Percentiles rank a stretch among this genome's conserved stretches.
Evolutionary conservation across 2,329 filamentous ascomycete genomes (phyloP).

Genomic region (Lecanoromycetidae sp.): DNA sequence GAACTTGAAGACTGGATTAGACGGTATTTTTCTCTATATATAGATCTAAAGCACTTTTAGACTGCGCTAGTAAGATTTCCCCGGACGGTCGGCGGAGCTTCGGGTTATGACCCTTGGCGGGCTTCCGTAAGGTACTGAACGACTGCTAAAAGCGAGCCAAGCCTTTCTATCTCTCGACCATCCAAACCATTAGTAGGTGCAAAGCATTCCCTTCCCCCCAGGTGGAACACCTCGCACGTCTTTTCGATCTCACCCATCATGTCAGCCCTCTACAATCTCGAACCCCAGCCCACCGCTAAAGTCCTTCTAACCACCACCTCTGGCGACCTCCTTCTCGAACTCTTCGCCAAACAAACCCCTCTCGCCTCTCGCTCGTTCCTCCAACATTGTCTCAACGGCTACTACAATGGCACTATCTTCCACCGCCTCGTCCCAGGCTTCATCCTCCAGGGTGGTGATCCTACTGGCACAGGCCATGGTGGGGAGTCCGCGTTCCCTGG

Average conservation of each 20-base stretch:
- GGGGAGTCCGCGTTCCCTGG: conserved; percentile 88
- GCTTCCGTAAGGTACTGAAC: no score
- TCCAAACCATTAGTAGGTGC: no score
- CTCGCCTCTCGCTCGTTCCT: conserved; percentile 90
- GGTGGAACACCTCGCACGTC: no score
- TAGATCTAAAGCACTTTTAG: no score
- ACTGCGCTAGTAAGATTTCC: no score
- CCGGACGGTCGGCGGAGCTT: no score
- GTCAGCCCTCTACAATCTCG: conserved; percentile 86
- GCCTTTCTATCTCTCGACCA: no score
- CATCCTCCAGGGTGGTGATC: conserved; percentile 88
- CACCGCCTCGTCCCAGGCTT: conserved; percentile 87
- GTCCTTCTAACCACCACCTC: conserved; percentile 80
- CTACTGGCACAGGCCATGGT: conserved; percentile 81
- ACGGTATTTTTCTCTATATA: no score
- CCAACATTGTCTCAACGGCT: conserved; percentile 86
- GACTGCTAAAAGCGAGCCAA: no score
- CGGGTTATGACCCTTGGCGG: no score
- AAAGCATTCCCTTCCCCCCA: no score
- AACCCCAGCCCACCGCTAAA: conserved; percentile 86
- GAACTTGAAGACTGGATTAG: no score
- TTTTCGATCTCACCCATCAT: conserved; percentile 39
- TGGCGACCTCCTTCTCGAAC: conserved; percentile 79
- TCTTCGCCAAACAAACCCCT: conserved; percentile 90
- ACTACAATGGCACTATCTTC: conserved; percentile 89